Conservation (phyloP, 2,329 filamentous ascomycete genomes). For the Aureobasidium melanogenum region DNA sequence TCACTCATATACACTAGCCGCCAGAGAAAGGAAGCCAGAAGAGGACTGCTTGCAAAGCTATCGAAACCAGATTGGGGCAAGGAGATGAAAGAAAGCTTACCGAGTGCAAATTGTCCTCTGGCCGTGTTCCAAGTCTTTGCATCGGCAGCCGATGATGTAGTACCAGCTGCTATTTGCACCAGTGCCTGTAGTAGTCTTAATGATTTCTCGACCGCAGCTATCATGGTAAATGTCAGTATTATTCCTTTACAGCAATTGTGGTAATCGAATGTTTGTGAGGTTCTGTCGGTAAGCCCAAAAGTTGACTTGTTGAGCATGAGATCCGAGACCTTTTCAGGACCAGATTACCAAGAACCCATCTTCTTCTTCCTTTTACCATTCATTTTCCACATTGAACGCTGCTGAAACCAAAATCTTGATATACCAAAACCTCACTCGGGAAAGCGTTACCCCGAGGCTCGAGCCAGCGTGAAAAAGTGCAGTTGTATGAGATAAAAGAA, state of each 20-base stretch:
- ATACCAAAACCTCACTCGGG: not conserved
- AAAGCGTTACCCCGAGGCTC: not conserved
- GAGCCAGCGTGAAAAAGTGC: not conserved
- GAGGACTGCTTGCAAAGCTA: no score
- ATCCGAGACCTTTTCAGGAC: no score
- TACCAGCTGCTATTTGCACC: slow-evolving; percentile 26
- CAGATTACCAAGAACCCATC: no score
- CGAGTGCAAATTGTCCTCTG: slow-evolving; percentile 34
- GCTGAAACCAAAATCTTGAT: not conserved
- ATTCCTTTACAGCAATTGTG: not conserved
- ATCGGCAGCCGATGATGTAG: slow-evolving; percentile 25
- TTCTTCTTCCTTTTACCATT: not conserved
- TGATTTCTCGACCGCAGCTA: slow-evolving; percentile 53
- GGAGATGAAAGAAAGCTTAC: slow-evolving; percentile 21
- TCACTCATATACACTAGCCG: no score
- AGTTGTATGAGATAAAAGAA: not conserved
- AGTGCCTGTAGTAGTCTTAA: slow-evolving; percentile 48
- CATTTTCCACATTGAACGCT: no score
- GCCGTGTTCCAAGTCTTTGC: slow-evolving; percentile 29
- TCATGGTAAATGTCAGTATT: not conserved
- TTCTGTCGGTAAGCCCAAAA: no score
- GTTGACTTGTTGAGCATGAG: no score
- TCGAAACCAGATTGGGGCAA: no score
- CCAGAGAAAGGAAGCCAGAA: no score
- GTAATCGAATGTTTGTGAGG: no score